A percentile compares a stretch with the other conserved stretches of the same genome.
Evolutionary conservation across 2,329 filamentous ascomycete genomes (phyloP).

Genomic region (Botrytis squamosa): DNA sequence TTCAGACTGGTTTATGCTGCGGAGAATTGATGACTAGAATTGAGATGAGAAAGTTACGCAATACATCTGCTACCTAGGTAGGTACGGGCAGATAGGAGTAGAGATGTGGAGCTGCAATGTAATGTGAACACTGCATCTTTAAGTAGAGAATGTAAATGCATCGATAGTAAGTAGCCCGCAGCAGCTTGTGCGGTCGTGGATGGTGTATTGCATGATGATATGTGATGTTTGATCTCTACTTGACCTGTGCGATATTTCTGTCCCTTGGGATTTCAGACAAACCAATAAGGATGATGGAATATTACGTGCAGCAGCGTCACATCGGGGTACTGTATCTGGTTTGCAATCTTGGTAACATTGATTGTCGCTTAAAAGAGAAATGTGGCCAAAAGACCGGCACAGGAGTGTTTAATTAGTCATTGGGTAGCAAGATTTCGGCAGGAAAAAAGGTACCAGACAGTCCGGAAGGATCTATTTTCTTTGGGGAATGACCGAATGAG

Average conservation of each 20-base stretch:
- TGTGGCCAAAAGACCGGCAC: neutral
- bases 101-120: slow-evolving; percentile 3
- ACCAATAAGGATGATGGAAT: slow-evolving; percentile 15
- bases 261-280: neutral
- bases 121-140: neutral
- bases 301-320: slow-evolving; percentile 22
- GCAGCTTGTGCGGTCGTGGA: slow-evolving; percentile 2
- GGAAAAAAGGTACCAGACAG: neutral
- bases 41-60: slow-evolving; percentile 12
- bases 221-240: slow-evolving; percentile 19
- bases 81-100: neutral
- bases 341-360: slow-evolving; percentile 13
- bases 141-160: neutral
- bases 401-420: neutral
- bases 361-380: neutral
- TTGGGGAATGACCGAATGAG: neutral
- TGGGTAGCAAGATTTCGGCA: neutral
- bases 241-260: slow-evolving; percentile 16
- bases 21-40: slow-evolving; percentile 22
- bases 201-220: slow-evolving; percentile 1
- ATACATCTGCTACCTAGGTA: neutral
- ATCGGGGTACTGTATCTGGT: slow-evolving; percentile 4
- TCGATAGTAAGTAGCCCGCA: neutral
- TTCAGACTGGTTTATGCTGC: slow-evolving; percentile 1
- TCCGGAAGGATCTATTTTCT: neutral